Conservation (phyloP, 352 stramenopile genomes). For the Pythium insidiosum region DNA sequence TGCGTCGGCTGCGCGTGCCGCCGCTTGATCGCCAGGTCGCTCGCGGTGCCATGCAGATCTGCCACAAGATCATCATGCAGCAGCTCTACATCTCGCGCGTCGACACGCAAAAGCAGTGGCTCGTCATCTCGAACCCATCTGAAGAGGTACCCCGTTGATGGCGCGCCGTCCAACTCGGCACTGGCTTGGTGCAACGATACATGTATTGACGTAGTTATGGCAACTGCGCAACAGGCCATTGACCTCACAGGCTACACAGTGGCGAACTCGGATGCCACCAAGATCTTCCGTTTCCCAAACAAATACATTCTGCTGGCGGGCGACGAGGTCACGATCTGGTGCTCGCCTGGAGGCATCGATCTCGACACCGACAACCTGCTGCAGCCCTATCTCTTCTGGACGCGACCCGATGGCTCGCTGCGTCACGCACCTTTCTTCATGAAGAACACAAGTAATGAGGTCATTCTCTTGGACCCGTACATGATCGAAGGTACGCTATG, state of each 20-base stretch:
- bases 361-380: constrained; percentile 71
- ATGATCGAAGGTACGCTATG: constrained; percentile 47
- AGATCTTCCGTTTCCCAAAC: constrained; percentile 55
- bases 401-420: constrained; percentile 40
- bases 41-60: constrained; percentile 76
- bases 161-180: no score
- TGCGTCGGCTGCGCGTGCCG: constrained; percentile 52
- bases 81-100: constrained; percentile 79
- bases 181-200: no score
- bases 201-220: no score
- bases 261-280: constrained; percentile 26
- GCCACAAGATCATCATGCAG: constrained; percentile 79
- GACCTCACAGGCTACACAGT: constrained; percentile 68
- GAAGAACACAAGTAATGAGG: constrained; percentile 33
- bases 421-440: constrained; percentile 54
- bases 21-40: constrained; percentile 59
- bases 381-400: constrained; percentile 81
- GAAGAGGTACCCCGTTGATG: constrained; percentile 39
- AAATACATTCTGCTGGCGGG: constrained; percentile 62
- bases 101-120: constrained; percentile 64
- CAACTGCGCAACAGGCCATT: constrained; percentile 17
- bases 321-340: constrained; percentile 83
- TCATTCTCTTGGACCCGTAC: constrained; percentile 64
- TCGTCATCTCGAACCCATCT: constrained; percentile 80
- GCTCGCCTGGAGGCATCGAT: constrained; percentile 47